Conservation (phyloP, 257 asterid species). For the Przewalskia tangutica region DNA sequence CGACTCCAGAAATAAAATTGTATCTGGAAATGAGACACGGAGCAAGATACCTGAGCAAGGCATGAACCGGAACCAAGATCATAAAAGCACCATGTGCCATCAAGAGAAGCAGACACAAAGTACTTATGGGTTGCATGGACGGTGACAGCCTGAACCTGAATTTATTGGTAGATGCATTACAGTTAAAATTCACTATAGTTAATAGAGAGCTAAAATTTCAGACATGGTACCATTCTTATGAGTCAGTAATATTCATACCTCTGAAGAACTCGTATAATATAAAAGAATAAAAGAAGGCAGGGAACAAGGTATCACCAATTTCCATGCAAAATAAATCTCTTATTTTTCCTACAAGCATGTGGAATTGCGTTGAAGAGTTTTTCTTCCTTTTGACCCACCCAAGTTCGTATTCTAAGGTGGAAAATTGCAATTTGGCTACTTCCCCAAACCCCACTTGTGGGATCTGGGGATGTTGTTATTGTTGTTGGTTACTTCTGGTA, state of each 20-base stretch:
- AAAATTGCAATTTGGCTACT: not conserved
- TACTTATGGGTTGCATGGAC: constrained; percentile 85
- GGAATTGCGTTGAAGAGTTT: not conserved
- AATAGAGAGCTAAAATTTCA: not conserved
- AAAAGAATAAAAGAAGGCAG: not conserved
- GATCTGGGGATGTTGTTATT: no score
- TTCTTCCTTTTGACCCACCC: not conserved
- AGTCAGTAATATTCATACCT: not conserved
- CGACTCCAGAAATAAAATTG: not conserved
- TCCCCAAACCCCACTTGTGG: no score
- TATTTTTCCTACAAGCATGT: not conserved
- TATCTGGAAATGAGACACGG: not conserved
- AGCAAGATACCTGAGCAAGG: constrained; percentile 62
- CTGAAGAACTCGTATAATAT: not conserved
- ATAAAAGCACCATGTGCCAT: constrained; percentile 89
- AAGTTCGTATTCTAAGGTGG: not conserved
- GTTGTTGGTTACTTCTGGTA: not conserved
- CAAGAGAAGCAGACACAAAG: constrained; percentile 91
- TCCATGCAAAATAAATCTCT: not conserved
- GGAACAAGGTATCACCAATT: not conserved
- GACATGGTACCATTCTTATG: not conserved
- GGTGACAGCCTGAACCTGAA: constrained; percentile 91
- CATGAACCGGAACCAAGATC: constrained; percentile 83
- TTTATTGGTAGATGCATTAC: not conserved
- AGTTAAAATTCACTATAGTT: not conserved